phyloP scores from a whole-genome alignment of 164 flowering plant genomes.

The Aristolochia californica region DNA sequence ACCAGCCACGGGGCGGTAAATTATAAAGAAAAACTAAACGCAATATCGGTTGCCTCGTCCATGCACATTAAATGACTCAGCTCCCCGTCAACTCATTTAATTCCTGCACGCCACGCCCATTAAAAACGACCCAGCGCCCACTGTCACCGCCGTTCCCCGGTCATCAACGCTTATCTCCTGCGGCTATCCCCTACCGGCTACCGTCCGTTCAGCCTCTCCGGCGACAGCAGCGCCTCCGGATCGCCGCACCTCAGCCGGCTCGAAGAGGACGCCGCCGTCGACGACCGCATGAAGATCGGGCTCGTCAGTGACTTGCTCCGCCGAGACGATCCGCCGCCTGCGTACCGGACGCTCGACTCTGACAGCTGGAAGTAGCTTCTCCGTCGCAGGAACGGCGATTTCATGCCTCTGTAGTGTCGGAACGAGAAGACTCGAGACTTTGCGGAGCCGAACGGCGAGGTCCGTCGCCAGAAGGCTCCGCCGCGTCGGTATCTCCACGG shows the following conservation, averaged over 20 bases:
- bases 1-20: too few relatives aligned
- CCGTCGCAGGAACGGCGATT: constrained; percentile 67
- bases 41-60: neutral
- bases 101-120: constrained; percentile 9
- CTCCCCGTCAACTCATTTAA: constrained; percentile 1
- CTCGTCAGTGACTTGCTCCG: constrained; percentile 70
- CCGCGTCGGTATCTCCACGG: constrained; percentile 62
- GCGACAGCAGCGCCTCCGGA: constrained; percentile 89
- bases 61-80: constrained; percentile 5
- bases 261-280: constrained; percentile 42
- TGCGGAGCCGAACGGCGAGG: constrained; percentile 59
- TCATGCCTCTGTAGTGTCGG: constrained; percentile 45
- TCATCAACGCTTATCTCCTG: neutral
- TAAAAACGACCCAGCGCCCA: constrained; percentile 2
- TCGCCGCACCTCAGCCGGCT: constrained; percentile 89
- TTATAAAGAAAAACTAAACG: neutral
- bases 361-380: constrained; percentile 67
- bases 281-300: constrained; percentile 58
- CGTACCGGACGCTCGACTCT: constrained; percentile 45
- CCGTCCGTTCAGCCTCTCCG: constrained; percentile 57
- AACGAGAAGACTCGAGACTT: constrained; percentile 79
- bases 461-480: constrained; percentile 26
- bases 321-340: constrained; percentile 47
- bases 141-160: neutral
- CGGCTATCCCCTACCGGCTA: neutral